Evolutionary conservation across 2,329 filamentous ascomycete genomes (phyloP), one percentile per base, ranked within the genome.

Genomic region (Epichloe gansuensis): DNA sequence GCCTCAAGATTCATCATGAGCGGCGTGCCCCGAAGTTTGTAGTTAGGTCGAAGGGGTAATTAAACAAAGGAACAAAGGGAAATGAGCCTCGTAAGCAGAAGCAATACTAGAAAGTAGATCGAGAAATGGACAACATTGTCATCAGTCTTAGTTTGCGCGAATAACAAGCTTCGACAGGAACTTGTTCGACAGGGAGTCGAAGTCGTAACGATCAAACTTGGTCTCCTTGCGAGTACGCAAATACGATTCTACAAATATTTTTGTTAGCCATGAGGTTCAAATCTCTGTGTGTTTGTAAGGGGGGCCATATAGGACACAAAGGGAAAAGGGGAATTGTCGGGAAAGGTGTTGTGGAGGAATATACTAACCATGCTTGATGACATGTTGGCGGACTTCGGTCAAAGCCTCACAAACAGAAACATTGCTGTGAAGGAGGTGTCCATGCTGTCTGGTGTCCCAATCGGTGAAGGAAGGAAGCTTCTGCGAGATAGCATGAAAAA

Each of bases 401-500:
- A 97, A 88, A 52, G 91, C 90, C 65, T 94, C 89, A 71, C 91
- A 96, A 48, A 96, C 90, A 59, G 91, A 89, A 25, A 80, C 76
- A 71, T 97, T 95, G 68, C 91, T 94, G 72, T 90, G 87, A 55
- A 96, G 81, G 50, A 95, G 74, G 61, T 95, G 86, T 60, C 93
- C 88, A 67, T 97, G 91, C 71, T 93, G 89, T 65, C 81, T 76
- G 12, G 88, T 93, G 65, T 96, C 90, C 91, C 91, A 97, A 66
- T 97, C 91, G 59, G 85, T 85, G 66, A 97, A 90, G 21, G 88
- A 80, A 4, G 91, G 91, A 44, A 96, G 80, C 74, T 97, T 96
- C 72, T 95, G 91, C 1, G 91, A 96, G 66, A 97, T 97, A 69
- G 91, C 91, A 62, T 95, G 90, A 82, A 97, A 97, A 34, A 97